Evolutionary conservation across 1,284 basidiomycete genomes (phyloP), one percentile per base, ranked within the genome.

Genomic region (Ceratobasidium sp.): DNA sequence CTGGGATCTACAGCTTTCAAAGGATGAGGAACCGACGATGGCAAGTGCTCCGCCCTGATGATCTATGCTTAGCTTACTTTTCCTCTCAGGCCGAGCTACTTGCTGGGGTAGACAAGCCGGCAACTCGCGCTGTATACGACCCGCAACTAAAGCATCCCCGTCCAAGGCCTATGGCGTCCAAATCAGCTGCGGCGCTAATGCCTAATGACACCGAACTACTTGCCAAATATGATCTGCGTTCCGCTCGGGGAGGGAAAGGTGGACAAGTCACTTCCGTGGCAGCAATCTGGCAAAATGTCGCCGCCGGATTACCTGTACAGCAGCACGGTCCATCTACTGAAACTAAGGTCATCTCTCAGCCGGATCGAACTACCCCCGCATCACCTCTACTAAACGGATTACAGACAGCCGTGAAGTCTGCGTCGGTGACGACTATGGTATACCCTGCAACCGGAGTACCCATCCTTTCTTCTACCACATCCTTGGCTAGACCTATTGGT

Each of bases 221-320:
- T 83, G 83, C 28, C 89, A 88, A 75, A 12, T 92, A 93, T 78
- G 88, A 93, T 76, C 80, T 91, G 23, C 87, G 89, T 4, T 92
- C 90, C 46, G 92, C 91, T 10, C 85, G 92, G 28, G 92, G 92
- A 1, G 92, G 92, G 1, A 82, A 85, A 62, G 92, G 92, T 0
- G 92, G 92, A 10, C 85, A 86, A 64, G 92, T 94, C 16, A 84
- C 91, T 1, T 84, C 90, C 4, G 90, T 92, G 1, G 87, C 90
- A 0, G 85, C 89, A 3, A 81, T 94, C 28, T 94, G 92, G 91
- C 53, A 58, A 36, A 57, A 67, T 46, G 64, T 77, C 28, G 76
- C 76, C 6, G 75, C 75, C 4, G 77, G 76, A 21, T 76, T 28
- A 45, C 50, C 18, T 16, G n/a, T 55, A 6, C 64, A 72, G 36